Evolutionary conservation across 768 basidiomycete genomes (phyloP), one percentile per base, ranked within the genome.

Genomic region (Trametopsis cervina): DNA sequence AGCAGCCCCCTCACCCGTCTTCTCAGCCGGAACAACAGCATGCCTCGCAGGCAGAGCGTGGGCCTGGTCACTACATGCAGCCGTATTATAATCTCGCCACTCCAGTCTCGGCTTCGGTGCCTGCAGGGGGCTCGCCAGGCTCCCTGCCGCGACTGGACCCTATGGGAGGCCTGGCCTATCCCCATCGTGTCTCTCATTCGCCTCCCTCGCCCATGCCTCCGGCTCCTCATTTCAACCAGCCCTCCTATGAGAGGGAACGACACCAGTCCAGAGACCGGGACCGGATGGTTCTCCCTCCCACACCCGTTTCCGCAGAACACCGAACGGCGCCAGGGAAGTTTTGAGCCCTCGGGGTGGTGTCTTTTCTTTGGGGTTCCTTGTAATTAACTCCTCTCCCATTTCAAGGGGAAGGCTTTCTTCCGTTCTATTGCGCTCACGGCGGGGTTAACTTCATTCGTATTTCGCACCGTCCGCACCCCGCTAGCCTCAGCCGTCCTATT

Each of bases 211-310:
- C 29, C 15, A 33, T 33, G 29, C 29, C 29, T 15, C 7, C 15
- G 29, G 29, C 9, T 15, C 29, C 53, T 13, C 43, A 47, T 24
- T 38, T 57, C 21, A 50, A 61, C 65, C 42, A 72, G 4, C 65
- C 77, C 33, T 74, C 77, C 0, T 82, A 73, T 59, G 80, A 53
- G 25, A 55, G 57, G 35, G 56, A 59, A 21, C 57, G 55, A 44
- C 50, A 46, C 23, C 53, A 51, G 23, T 78, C 79, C 39, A 69
- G 70, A 51, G 74, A 72, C n/a, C 68, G 72, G 41, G 77, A 78
- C 21, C 68, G 76, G 42, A 60, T 76, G 41, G 49, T 40, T 9
- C 70, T 77, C 39, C 65, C 73, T n/a, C 64, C 70, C 9, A 51
- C 53, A 7, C 65, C 75, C 17, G 54, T 76, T 12, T 69, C 73